These are phyloP conservation scores for Rubia peregrina DNA, from an alignment of 305 asterid genomes.

Conservation along the genomic window DNA sequence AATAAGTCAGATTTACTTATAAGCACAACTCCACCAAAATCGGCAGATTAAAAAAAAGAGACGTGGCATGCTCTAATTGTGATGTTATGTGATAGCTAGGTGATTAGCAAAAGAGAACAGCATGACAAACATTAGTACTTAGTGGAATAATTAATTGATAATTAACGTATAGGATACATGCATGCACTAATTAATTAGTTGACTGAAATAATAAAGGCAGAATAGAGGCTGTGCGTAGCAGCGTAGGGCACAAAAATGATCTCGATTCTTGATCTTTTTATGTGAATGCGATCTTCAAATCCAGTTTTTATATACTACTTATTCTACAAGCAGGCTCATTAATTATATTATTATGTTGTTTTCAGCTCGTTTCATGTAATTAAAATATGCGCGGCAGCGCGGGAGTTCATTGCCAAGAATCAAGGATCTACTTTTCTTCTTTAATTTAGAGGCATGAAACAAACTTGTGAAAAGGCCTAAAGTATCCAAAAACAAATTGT, in stretches of 20 bases:
- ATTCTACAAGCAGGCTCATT: not conserved
- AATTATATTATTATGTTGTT: not conserved
- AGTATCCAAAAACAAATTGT: no score
- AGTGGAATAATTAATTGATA: not conserved
- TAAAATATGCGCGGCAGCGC: not conserved
- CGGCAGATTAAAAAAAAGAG: not conserved
- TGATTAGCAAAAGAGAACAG: not conserved
- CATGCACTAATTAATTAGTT: not conserved
- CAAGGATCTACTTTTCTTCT: not conserved
- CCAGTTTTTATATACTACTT: not conserved
- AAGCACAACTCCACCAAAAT: no score
- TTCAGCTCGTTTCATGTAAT: not conserved
- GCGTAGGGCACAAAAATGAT: not conserved
- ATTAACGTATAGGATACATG: not conserved
- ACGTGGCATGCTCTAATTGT: not conserved
- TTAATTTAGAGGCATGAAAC: not conserved
- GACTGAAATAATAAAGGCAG: not conserved
- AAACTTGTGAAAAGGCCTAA: not conserved
- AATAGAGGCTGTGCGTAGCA: not conserved
- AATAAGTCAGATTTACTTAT: no score
- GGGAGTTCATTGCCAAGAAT: not conserved
- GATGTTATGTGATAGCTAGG: conserved; percentile 23
- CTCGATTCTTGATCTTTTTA: not conserved
- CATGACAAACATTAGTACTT: not conserved
- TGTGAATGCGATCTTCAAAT: not conserved